phyloP scores from a whole-genome alignment of 345 rosid genomes.

The Noccaea bulbosa region DNA sequence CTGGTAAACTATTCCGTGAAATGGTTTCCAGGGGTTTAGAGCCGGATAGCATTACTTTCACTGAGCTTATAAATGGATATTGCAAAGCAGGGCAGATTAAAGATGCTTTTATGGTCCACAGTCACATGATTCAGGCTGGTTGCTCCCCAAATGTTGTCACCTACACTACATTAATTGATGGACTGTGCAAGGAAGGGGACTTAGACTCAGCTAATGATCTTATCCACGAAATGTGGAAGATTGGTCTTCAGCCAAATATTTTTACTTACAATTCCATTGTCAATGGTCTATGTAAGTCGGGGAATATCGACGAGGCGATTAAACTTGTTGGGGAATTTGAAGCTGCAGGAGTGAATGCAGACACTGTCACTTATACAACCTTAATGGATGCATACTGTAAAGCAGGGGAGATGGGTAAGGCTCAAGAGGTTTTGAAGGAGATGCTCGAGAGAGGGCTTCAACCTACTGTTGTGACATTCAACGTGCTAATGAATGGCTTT shows the following conservation, averaged over 20 bases:
- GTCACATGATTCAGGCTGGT: slow-evolving; percentile 74
- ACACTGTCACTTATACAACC: slow-evolving; percentile 76
- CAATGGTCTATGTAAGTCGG: slow-evolving; percentile 86
- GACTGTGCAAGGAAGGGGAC: slow-evolving; percentile 84
- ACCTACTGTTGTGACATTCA: slow-evolving; percentile 80
- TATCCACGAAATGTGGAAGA: slow-evolving; percentile 76
- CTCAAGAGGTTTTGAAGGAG: slow-evolving; percentile 65
- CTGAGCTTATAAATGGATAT: slow-evolving; percentile 83
- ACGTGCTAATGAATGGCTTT: slow-evolving; percentile 89
- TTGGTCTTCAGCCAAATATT: slow-evolving; percentile 79
- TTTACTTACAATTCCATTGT: slow-evolving; percentile 74
- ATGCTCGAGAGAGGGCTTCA: slow-evolving; percentile 79
- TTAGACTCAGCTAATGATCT: slow-evolving; percentile 85
- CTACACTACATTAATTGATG: slow-evolving; percentile 81
- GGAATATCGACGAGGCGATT: slow-evolving; percentile 63
- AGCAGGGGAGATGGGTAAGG: slow-evolving; percentile 67
- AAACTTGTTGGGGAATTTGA: slow-evolving; percentile 79
- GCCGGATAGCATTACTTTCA: slow-evolving; percentile 79
- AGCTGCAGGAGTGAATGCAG: slow-evolving; percentile 60
- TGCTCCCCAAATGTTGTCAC: slow-evolving; percentile 80
- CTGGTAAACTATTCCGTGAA: slow-evolving; percentile 62
- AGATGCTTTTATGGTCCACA: slow-evolving; percentile 78
- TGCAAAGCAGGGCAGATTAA: slow-evolving; percentile 74
- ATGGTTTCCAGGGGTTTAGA: slow-evolving; percentile 61
- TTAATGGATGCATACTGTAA: slow-evolving; percentile 85